Evolutionary conservation across 2,329 filamentous ascomycete species (phyloP).

Genomic region (Rhexocercosporidium sp.): DNA sequence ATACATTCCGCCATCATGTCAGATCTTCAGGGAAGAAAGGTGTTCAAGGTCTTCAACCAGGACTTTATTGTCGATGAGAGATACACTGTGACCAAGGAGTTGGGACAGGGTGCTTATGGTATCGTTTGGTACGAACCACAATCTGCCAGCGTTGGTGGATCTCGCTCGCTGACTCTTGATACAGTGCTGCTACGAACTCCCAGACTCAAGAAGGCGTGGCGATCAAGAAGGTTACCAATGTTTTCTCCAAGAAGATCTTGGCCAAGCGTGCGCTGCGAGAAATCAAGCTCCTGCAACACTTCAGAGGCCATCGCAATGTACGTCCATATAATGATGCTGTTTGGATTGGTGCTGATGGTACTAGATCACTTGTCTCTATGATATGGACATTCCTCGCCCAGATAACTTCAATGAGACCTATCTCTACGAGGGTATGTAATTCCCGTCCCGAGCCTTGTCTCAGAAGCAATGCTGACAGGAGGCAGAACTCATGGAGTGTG

Average conservation of each 20-base stretch:
- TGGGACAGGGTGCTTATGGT: conserved; percentile 97
- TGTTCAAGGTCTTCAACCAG: conserved; percentile 99
- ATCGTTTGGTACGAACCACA: conserved; percentile 82
- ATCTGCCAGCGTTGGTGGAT: conserved; percentile 32
- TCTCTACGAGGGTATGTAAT: conserved; percentile 83
- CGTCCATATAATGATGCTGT: conserved; percentile 42
- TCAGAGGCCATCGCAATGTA: conserved; percentile 87
- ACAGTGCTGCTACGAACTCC: conserved; percentile 88
- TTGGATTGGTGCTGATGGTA: conserved; percentile 44
- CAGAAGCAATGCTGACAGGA: conserved; percentile 28
- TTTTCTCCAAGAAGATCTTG: conserved; percentile 99
- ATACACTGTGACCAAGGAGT: conserved; percentile 98
- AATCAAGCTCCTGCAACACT: conserved; percentile 98
- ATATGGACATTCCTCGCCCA: conserved; percentile 98
- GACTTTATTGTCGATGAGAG: conserved; percentile 98
- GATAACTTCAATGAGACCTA: conserved; percentile 99
- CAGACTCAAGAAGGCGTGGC: conserved; percentile 92
- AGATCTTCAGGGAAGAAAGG: conserved; percentile 69
- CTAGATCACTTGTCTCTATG: conserved; percentile 97
- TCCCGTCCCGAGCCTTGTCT: neutral
- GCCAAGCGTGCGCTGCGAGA: conserved; percentile 97
- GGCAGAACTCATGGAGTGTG: conserved; percentile 97
- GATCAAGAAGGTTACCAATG: conserved; percentile 99
- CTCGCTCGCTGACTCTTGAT: conserved; percentile 33
- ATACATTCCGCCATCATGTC: conserved; percentile 37